Base-by-base conservation (phyloP, 768 basidiomycete species). In the Mycena epipterygia region DNA sequence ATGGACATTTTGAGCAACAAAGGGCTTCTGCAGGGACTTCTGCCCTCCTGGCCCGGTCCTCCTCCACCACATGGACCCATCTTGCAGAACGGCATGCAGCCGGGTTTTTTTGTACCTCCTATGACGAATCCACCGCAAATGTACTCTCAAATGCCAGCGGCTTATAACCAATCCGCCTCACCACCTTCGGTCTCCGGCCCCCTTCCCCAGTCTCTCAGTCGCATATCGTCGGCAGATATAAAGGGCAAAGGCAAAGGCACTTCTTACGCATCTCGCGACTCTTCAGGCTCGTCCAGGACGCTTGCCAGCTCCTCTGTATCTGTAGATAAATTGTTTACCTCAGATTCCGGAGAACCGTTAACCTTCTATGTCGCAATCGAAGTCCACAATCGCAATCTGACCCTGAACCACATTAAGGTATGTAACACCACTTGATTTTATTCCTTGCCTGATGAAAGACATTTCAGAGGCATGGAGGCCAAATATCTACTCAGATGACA, bases 361-460 rank as follows among this genome's bases (percentile, higher is more conserved):
- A 77, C 81, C 16, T 93, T 93, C 72, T 92, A 88, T 72, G 89
- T 93, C 39, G 91, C 92, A 75, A 82, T 93, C n/a, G 91, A 91
- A 72, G 81, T 91, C 1, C 84, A 85, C 49, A 87, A 88, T 57
- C 84, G 92, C 27, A 27, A 27, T 79, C 82, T 19, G 78, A 81
- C 0, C 76, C 84, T 91, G 27, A 81, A 81, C 51, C 79, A 82
- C 11, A 90, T 94, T 77, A 93, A 91, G 87, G 93, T 91, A 62
- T 67, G 83, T 76, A 33, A 21, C 21, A 53, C 27, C 13, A 16
- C 29, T 30, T 37, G 39, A 29, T 9, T 14, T 29, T 42, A 17
- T 21, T 33, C n/a, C 7, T 23, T 46, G 30, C 48, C 51, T 64
- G 25, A 41, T 27, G 64, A 39, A 64, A 39, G 59, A 21, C 46